These are phyloP conservation scores for Vicia villosa DNA, from an alignment of 306 rosid genomes.

Conservation along the genomic window DNA sequence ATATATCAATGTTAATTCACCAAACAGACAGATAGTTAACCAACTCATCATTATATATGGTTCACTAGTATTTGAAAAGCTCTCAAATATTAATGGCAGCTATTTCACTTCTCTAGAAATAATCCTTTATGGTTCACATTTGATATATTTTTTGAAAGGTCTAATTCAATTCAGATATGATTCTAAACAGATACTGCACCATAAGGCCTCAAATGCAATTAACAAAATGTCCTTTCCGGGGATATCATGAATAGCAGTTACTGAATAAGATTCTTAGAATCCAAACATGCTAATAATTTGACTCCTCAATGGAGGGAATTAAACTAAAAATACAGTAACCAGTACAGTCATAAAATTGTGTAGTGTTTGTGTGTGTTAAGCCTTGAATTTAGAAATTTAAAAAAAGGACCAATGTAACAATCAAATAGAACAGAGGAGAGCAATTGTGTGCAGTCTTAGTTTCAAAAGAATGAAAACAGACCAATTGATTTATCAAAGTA, in stretches of 20 bases:
- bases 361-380: background rate
- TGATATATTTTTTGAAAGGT: conserved; percentile 16
- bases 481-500: background rate
- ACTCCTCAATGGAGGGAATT: conserved; percentile 25
- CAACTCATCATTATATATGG: conserved; percentile 15
- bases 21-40: conserved; percentile 11
- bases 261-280: conserved; percentile 7
- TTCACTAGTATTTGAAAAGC: conserved; percentile 29
- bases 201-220: conserved; percentile 22
- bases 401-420: background rate
- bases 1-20: conserved; percentile 10
- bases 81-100: conserved; percentile 8
- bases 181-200: conserved; percentile 24
- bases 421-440: background rate
- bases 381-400: background rate
- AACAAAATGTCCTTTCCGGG: conserved; percentile 1
- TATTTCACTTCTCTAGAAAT: conserved; percentile 28
- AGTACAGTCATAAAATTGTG: conserved; percentile 3
- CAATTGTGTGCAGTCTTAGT: background rate
- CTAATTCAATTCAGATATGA: conserved; percentile 26
- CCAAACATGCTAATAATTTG: conserved; percentile 10
- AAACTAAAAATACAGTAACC: background rate
- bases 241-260: conserved; percentile 25
- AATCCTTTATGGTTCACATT: conserved; percentile 27
- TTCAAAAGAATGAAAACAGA: conserved; percentile 6